Percentiles rank a stretch among this genome's conserved stretches.
Conservation (phyloP, 495 filamentous ascomycete species). For the Talaromyces trachyspermus region DNA sequence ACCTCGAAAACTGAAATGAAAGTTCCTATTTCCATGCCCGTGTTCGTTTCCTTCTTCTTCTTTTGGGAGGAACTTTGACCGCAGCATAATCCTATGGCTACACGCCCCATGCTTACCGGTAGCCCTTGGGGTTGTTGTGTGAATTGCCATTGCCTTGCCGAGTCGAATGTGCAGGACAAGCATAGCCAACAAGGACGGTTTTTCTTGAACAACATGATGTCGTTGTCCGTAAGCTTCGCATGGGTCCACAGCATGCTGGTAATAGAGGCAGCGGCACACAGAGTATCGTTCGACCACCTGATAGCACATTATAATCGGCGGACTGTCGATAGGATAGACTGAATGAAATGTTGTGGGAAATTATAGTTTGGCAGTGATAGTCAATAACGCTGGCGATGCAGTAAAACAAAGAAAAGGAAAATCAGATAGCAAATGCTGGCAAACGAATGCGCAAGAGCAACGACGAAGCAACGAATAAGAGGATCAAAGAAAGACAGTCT, state of each 20-base stretch:
- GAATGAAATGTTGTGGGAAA: no score
- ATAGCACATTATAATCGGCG: conserved; percentile 53
- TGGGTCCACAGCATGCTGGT: conserved; percentile 68
- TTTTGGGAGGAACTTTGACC: background rate
- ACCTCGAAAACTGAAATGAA: conserved; percentile 1
- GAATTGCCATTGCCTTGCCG: conserved; percentile 10
- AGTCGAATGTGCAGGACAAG: conserved; percentile 56
- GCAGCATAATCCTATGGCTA: background rate
- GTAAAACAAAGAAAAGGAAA: conserved; percentile 4
- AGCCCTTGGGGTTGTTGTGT: conserved; percentile 4
- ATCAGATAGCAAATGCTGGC: background rate
- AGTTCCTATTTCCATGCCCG: conserved; percentile 2
- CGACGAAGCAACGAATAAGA: background rate
- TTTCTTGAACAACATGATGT: conserved; percentile 65
- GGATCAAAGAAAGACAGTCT: conserved; percentile 2
- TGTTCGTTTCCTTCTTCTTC: conserved; percentile 1
- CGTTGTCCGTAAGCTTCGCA: conserved; percentile 63
- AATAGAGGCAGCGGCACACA: conserved; percentile 75
- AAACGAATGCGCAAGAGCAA: background rate
- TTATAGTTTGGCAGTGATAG: background rate
- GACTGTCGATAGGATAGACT: no score
- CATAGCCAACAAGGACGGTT: conserved; percentile 74
- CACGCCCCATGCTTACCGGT: conserved; percentile 3
- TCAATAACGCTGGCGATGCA: background rate
- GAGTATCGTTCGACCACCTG: conserved; percentile 69